Evolutionary conservation across 768 basidiomycete species (phyloP), one percentile per base, ranked within the genome.

Genomic region (Tremella yokohamensis): DNA sequence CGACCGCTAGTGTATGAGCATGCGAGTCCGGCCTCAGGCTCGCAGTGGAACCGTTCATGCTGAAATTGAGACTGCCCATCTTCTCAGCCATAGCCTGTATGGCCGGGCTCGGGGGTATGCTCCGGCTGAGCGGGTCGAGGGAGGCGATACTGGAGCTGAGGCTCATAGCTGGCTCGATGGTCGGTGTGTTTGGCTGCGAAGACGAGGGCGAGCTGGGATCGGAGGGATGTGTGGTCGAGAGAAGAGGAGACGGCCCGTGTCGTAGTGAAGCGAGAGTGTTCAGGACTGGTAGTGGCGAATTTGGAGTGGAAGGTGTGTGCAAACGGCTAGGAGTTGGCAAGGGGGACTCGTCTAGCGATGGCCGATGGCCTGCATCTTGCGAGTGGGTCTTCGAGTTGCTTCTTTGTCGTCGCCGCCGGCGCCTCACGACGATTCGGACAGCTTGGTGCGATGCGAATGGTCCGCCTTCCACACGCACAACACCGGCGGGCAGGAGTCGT

Each of bases 381-480:
- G 29, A 34, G 29, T 34, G 29, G 29, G 29, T 34, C 29, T 34
- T 34, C 6, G 29, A 34, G 11, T 34, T 45, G 42, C n/a, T 18
- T 16, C 42, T 45, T 45, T 4, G 42, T 8, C 60, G 45, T 11
- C 29, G 29, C 39, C 49, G 51, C 25, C 60, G 58, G n/a, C 66
- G 59, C 12, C 89, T 81, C 2, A 81, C 78, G 56, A 87, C 81
- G 50, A 98, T 85, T 29, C 85, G 82, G 40, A 99, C 94, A 4
- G 94, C 96, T 76, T 98, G 94, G 4, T 92, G 91, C 1, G 88
- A 87, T 1, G 93, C 94, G 73, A 98, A 99, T 0, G 83, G 83
- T 19, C 22, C 22, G 16, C 94, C 96, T 48, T 86, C 83, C 52
- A 97, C 86, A 12, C 85, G 85, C 18, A 90, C 71, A 2, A 99